These are phyloP conservation scores for Macrotyloma uniflorum DNA, from an alignment of 306 rosid genomes.

Conservation along the genomic window DNA sequence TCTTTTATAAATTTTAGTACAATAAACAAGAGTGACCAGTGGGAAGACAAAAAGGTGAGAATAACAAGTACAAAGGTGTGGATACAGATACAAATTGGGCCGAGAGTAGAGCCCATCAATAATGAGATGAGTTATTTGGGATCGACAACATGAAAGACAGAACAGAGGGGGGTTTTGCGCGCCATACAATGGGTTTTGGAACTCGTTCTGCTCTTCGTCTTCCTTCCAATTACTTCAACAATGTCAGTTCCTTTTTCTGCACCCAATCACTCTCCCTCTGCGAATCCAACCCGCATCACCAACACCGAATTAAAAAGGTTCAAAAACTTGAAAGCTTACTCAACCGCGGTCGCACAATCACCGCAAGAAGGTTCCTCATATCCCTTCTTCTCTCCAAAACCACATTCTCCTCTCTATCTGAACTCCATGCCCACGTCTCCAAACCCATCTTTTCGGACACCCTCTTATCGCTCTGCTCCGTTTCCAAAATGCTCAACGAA, in stretches of 20 bases:
- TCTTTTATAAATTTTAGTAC: too few relatives aligned
- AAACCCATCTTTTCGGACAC: conserved; percentile 53
- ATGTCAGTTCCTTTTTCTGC: conserved; percentile 37
- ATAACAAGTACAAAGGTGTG: too few relatives aligned
- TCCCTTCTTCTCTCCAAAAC: conserved; percentile 51
- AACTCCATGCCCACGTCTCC: conserved; percentile 52
- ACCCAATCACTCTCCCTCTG: conserved; percentile 35
- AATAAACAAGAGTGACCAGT: background rate
- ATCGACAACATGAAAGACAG: background rate
- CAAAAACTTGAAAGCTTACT: conserved; percentile 58
- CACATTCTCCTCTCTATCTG: conserved; percentile 56
- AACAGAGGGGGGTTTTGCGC: background rate
- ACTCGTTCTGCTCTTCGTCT: conserved; percentile 28
- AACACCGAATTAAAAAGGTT: conserved; percentile 48
- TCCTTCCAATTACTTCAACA: conserved; percentile 37
- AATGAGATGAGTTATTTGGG: background rate
- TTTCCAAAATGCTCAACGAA: conserved; percentile 46
- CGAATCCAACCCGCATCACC: conserved; percentile 15
- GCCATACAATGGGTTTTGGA: conserved; percentile 44
- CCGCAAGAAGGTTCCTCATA: conserved; percentile 53
- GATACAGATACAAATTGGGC: background rate
- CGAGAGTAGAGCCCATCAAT: background rate
- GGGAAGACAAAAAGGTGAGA: background rate
- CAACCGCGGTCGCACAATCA: conserved; percentile 43
- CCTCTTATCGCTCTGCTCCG: conserved; percentile 56